Conservation (phyloP, 177 flowering plant genomes). For the Telopea speciosissima region DNA sequence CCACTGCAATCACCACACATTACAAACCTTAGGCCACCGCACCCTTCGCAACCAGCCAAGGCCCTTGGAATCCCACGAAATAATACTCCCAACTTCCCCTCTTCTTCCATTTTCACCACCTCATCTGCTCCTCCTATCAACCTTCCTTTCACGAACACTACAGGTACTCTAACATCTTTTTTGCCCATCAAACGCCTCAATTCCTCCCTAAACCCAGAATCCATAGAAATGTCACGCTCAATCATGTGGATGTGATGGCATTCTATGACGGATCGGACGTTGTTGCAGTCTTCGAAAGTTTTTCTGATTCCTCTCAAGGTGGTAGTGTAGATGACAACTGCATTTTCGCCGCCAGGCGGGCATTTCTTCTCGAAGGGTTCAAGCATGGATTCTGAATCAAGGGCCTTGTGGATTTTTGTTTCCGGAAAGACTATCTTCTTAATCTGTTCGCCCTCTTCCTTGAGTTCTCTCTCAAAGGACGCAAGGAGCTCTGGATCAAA, state of each 20-base stretch:
- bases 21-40: slow-evolving; percentile 75
- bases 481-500: slow-evolving; percentile 79
- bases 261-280: slow-evolving; percentile 50
- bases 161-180: slow-evolving; percentile 63
- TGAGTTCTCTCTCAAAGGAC: slow-evolving; percentile 49
- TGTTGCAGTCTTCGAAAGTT: slow-evolving; percentile 92
- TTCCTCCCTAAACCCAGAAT: slow-evolving; percentile 81
- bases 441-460: slow-evolving; percentile 54
- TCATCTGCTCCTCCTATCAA: slow-evolving; percentile 81
- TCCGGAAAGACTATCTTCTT: slow-evolving; percentile 48
- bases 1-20: slow-evolving; percentile 85
- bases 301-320: slow-evolving; percentile 87
- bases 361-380: slow-evolving; percentile 42
- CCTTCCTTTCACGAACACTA: slow-evolving; percentile 83
- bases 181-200: slow-evolving; percentile 52
- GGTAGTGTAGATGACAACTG: slow-evolving; percentile 80
- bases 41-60: slow-evolving; percentile 44
- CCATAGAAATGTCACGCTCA: slow-evolving; percentile 92
- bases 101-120: slow-evolving; percentile 73
- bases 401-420: slow-evolving; percentile 17
- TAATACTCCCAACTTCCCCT: slow-evolving; percentile 54
- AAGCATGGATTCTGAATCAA: slow-evolving; percentile 28
- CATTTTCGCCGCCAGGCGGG: slow-evolving; percentile 69
- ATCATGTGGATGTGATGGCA: slow-evolving; percentile 42
- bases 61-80: slow-evolving; percentile 54